Conservation (phyloP, 2,329 filamentous ascomycete genomes). For the Aspergillus jensenii region DNA sequence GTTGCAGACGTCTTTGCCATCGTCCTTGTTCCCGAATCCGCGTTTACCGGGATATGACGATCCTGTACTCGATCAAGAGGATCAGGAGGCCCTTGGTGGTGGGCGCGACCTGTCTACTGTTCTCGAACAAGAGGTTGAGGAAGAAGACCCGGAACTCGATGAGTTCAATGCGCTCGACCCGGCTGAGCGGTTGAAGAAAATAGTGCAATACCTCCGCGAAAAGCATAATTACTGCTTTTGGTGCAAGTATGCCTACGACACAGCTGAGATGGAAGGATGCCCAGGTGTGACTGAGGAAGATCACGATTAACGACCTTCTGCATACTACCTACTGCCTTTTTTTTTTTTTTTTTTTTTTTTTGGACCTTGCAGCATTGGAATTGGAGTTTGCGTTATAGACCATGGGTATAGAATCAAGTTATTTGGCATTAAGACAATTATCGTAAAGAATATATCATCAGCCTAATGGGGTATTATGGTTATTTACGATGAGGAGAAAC, state of each 20-base stretch:
- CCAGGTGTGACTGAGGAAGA: constrained; percentile 87
- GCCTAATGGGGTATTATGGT: constrained; percentile 12
- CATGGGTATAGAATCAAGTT: background rate
- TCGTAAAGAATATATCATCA: constrained; percentile 1
- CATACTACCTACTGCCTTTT: background rate
- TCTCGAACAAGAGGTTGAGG: constrained; percentile 59
- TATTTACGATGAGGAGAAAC: constrained; percentile 3
- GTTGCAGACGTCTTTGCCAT: constrained; percentile 33
- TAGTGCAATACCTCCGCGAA: constrained; percentile 69
- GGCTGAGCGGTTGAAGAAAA: constrained; percentile 63
- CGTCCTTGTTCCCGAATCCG: constrained; percentile 35
- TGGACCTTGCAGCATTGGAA: constrained; percentile 1
- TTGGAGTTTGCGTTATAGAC: background rate
- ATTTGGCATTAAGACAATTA: background rate
- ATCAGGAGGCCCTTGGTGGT: constrained; percentile 67
- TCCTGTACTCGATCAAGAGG: constrained; percentile 69
- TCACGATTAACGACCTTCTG: constrained; percentile 53
- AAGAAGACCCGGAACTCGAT: constrained; percentile 77
- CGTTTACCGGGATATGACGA: constrained; percentile 67
- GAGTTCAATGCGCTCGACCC: constrained; percentile 71
- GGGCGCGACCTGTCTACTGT: constrained; percentile 42
- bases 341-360: background rate
- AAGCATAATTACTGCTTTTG: constrained; percentile 87
- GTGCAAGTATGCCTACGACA: constrained; percentile 81
- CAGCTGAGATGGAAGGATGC: constrained; percentile 75